A percentile compares a stretch with the other conserved stretches of the same genome.
phyloP scores from a whole-genome alignment of 2,329 filamentous ascomycete species.

The Pestalotiopsis sp. region DNA sequence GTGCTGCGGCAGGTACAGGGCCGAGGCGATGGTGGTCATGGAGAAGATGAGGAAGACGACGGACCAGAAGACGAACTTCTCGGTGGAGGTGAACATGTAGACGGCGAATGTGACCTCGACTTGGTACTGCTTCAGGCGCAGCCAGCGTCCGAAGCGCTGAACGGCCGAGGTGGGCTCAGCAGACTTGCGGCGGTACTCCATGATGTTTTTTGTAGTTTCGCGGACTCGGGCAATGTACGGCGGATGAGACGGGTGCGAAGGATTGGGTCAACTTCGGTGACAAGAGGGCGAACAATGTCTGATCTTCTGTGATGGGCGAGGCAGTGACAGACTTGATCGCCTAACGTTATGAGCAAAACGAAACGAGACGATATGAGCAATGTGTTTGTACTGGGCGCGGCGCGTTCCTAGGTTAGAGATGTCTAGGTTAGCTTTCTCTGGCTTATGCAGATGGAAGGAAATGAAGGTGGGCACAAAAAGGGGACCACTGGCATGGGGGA shows the following conservation, averaged over 20 bases:
- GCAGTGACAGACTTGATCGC: not conserved
- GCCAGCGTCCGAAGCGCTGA: constrained; percentile 72
- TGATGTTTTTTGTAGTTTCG: not conserved
- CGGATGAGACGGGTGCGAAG: not conserved
- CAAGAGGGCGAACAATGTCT: not conserved
- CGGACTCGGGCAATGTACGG: not conserved
- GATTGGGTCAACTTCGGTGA: not conserved
- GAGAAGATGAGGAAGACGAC: constrained; percentile 87
- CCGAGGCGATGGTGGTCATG: constrained; percentile 81
- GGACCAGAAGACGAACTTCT: constrained; percentile 96
- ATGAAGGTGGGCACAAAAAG: not conserved
- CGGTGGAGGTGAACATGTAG: constrained; percentile 95
- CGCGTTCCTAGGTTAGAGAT: not conserved
- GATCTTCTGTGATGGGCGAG: not conserved
- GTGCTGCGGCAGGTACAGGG: constrained; percentile 93
- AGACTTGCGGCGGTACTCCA: constrained; percentile 6
- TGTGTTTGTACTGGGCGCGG: not conserved
- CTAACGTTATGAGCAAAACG: not conserved
- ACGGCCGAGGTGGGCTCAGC: constrained; percentile 22
- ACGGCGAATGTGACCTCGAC: constrained; percentile 96
- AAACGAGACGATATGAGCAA: not conserved
- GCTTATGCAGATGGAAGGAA: not conserved
- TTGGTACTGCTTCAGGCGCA: constrained; percentile 95
- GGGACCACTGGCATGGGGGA: not conserved
- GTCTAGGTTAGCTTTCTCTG: not conserved